Conservation (phyloP, 805 yeast species). For the Starmerella geochares region DNA sequence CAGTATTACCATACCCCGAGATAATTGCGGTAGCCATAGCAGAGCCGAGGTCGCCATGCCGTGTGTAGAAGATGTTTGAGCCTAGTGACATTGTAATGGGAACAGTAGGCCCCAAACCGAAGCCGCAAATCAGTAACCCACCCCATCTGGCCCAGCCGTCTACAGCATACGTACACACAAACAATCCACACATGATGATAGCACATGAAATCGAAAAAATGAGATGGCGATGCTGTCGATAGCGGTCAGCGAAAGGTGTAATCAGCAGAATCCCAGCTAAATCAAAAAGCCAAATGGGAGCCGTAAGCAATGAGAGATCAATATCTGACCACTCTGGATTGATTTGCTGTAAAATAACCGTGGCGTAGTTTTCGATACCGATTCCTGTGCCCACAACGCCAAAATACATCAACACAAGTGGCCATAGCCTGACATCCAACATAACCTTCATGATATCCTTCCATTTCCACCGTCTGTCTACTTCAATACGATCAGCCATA, state of each 20-base stretch:
- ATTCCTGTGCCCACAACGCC: constrained; percentile 86
- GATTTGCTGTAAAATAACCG: constrained; percentile 56
- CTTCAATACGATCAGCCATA: constrained; percentile 43
- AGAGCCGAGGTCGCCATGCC: constrained; percentile 73
- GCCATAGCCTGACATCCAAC: constrained; percentile 63
- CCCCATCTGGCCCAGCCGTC: constrained; percentile 69
- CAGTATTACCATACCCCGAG: constrained; percentile 77
- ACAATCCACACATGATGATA: constrained; percentile 62
- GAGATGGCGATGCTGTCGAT: constrained; percentile 46
- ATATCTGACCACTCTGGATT: constrained; percentile 56
- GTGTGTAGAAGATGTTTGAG: constrained; percentile 58
- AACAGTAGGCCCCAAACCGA: constrained; percentile 83
- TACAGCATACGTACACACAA: constrained; percentile 65
- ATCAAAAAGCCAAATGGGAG: constrained; percentile 87
- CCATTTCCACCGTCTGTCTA: constrained; percentile 45
- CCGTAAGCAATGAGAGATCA: constrained; percentile 62
- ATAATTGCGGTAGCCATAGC: constrained; percentile 78
- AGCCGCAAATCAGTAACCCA: constrained; percentile 72
- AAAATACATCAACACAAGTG: constrained; percentile 74
- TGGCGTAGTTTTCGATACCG: constrained; percentile 76
- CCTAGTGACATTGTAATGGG: constrained; percentile 81
- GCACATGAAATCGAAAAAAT: constrained; percentile 53
- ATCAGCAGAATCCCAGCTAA: constrained; percentile 59
- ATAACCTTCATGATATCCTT: constrained; percentile 47
- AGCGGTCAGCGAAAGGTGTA: constrained; percentile 73